Conservation (phyloP, 345 rosid species). For the Isatis tinctoria region DNA sequence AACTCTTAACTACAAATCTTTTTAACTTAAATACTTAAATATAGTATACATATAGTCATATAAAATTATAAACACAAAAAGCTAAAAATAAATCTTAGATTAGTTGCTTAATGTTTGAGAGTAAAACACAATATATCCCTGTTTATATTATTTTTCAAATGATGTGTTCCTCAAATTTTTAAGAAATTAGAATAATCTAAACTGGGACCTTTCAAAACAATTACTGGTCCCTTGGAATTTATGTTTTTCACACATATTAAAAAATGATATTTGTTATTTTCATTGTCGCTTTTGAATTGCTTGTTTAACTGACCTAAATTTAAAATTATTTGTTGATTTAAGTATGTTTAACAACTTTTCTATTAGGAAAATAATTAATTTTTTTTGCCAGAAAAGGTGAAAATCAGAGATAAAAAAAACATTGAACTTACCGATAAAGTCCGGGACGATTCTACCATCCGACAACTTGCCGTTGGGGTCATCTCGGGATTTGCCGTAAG, state of each 20-base stretch:
- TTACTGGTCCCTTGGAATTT: too few species aligned
- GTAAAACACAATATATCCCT: not conserved
- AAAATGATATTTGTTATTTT: too few species aligned
- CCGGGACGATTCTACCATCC: constrained; percentile 34
- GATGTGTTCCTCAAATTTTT: not conserved
- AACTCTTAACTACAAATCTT: not conserved
- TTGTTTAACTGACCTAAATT: too few species aligned
- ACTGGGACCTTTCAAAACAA: too few species aligned
- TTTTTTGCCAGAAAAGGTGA: not conserved
- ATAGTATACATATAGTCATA: not conserved
- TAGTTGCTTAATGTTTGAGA: not conserved
- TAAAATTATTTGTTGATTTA: too few species aligned
- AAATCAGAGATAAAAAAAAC: too few species aligned
- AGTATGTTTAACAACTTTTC: too few species aligned
- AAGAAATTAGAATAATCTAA: not conserved
- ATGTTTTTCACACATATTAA: too few species aligned
- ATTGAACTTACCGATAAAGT: constrained; percentile 27
- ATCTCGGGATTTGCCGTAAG: constrained; percentile 30
- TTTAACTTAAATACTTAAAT: not conserved
- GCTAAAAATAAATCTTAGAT: not conserved
- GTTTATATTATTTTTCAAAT: not conserved
- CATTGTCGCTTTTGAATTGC: too few species aligned
- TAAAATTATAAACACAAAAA: not conserved
- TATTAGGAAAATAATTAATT: not conserved
- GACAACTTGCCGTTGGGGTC: constrained; percentile 24